phyloP scores from a whole-genome alignment of 148 eudicot species.

The Silene conica region DNA sequence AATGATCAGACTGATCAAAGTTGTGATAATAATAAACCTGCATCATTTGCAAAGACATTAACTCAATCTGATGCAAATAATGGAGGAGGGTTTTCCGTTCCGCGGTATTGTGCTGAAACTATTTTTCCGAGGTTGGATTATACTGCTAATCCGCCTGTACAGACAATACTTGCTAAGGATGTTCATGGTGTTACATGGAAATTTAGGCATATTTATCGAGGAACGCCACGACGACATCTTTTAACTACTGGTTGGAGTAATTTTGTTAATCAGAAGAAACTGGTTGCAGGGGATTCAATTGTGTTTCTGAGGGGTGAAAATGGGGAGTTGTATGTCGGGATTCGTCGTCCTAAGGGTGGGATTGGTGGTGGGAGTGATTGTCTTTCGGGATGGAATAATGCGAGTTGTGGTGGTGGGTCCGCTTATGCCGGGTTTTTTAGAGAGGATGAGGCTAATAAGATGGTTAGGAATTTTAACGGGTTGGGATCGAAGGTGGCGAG shows the following conservation, averaged over 20 bases:
- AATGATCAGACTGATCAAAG: slow-evolving; percentile 21
- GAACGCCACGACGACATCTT: slow-evolving; percentile 89
- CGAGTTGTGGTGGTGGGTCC: slow-evolving; percentile 29
- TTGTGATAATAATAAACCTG: slow-evolving; percentile 39
- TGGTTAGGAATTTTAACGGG: slow-evolving; percentile 25
- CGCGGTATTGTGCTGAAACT: slow-evolving; percentile 91
- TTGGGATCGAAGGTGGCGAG: slow-evolving; percentile 29
- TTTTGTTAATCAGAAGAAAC: slow-evolving; percentile 87
- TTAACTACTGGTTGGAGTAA: slow-evolving; percentile 91
- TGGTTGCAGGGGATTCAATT: slow-evolving; percentile 86
- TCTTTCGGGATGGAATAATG: slow-evolving; percentile 49
- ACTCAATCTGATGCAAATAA: slow-evolving; percentile 97
- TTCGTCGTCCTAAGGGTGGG: slow-evolving; percentile 77
- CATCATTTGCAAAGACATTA: slow-evolving; percentile 80
- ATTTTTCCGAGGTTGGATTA: slow-evolving; percentile 82
- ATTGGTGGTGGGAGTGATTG: slow-evolving; percentile 50
- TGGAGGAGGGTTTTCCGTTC: slow-evolving; percentile 93
- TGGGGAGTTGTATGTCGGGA: slow-evolving; percentile 86
- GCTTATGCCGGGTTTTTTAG: slow-evolving; percentile 38
- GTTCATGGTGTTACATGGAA: slow-evolving; percentile 86
- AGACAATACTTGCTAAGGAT: slow-evolving; percentile 73
- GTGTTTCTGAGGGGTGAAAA: slow-evolving; percentile 76
- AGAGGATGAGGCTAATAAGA: slow-evolving; percentile 34
- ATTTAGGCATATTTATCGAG: slow-evolving; percentile 91
- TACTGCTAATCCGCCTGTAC: slow-evolving; percentile 87